These are phyloP conservation scores for Xylariaceae sp. DNA, from an alignment of 2,329 filamentous ascomycete genomes.

Conservation along the genomic window DNA sequence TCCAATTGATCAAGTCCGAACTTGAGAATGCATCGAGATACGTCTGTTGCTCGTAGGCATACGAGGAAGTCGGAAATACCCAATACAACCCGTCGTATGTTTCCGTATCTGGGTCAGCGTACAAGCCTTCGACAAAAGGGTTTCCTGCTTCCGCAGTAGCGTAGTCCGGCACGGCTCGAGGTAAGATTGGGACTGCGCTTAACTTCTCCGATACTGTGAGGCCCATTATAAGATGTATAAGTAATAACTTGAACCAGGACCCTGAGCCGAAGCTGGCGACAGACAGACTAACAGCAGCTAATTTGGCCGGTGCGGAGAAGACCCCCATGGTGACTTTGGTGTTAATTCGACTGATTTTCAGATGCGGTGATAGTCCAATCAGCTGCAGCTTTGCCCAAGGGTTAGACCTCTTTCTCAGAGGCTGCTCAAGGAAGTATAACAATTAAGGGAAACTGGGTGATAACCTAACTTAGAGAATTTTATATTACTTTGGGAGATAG, in stretches of 20 bases:
- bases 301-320: neutral
- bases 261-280: neutral
- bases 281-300: neutral
- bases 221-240: slow-evolving; percentile 2
- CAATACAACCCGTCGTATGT: slow-evolving; percentile 50
- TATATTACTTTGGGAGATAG: no score
- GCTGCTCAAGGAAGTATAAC: no score
- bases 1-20: slow-evolving; percentile 51
- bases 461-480: no score
- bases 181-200: slow-evolving; percentile 3
- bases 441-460: no score
- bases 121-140: slow-evolving; percentile 52
- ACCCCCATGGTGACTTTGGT: slow-evolving; percentile 5
- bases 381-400: no score
- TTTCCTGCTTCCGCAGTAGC: slow-evolving; percentile 48
- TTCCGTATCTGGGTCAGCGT: slow-evolving; percentile 53
- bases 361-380: no score
- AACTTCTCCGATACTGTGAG: slow-evolving; percentile 2
- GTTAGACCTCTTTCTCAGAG: no score
- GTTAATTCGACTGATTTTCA: neutral
- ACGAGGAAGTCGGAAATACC: slow-evolving; percentile 52
- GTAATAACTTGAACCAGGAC: neutral
- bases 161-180: slow-evolving; percentile 35
- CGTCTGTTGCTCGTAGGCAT: slow-evolving; percentile 49
- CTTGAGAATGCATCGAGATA: slow-evolving; percentile 56